phyloP scores from a whole-genome alignment of 257 asterid genomes.

The Nicotiana otophora region DNA sequence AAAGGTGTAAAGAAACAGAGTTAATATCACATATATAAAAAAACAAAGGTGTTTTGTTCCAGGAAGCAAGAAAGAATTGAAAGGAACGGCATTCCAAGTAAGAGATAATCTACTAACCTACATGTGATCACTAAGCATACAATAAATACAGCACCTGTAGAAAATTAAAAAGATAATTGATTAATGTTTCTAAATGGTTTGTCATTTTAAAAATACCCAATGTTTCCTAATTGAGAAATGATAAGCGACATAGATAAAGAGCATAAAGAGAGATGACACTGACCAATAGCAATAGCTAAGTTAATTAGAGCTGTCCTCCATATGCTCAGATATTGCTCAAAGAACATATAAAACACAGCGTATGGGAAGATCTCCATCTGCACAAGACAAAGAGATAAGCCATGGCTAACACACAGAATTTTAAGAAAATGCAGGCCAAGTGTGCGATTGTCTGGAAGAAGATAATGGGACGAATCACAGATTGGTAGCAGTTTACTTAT shows the following conservation, averaged over 20 bases:
- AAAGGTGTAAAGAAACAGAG: neutral
- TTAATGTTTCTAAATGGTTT: conserved; percentile 1
- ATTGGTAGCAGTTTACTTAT: neutral
- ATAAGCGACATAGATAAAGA: neutral
- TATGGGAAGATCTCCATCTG: conserved; percentile 94
- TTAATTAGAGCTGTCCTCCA: conserved; percentile 92
- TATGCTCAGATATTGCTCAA: conserved; percentile 88
- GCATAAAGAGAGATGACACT: conserved; percentile 22
- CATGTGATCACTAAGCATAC: conserved; percentile 91
- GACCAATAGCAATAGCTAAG: conserved; percentile 88
- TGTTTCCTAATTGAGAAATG: conserved; percentile 1
- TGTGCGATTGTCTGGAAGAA: neutral
- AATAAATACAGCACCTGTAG: conserved; percentile 82
- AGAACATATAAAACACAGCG: conserved; percentile 85
- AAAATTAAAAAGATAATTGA: neutral
- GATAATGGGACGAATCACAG: neutral
- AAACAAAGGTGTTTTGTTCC: neutral
- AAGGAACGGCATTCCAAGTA: neutral
- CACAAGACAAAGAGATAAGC: conserved; percentile 21
- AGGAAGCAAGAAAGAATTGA: neutral
- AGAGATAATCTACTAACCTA: conserved; percentile 47
- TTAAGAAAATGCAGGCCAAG: neutral
- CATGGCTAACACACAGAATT: neutral
- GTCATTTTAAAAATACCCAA: neutral
- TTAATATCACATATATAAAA: neutral